Conservation (phyloP, 345 rosid species). For the Linum tenue region DNA sequence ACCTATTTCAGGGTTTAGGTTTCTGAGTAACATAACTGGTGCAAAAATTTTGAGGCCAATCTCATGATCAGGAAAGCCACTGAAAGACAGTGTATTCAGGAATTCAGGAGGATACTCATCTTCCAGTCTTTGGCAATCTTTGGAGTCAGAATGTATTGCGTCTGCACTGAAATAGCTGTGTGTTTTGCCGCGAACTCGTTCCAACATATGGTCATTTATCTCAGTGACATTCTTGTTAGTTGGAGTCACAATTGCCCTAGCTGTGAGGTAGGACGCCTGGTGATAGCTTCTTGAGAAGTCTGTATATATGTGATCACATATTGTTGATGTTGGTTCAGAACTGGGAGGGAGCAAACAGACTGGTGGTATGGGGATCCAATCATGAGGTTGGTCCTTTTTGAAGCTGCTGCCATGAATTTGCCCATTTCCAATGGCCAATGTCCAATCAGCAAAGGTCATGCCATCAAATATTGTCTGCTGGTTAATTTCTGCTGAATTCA, state of each 20-base stretch:
- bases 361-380: background rate
- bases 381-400: background rate
- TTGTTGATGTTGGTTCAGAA: too few relatives aligned
- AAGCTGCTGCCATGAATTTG: background rate
- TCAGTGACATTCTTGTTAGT: background rate
- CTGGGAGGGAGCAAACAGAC: background rate
- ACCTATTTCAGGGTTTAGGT: background rate
- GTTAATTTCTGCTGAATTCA: background rate
- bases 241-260: background rate
- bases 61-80: background rate
- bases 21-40: background rate
- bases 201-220: background rate
- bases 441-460: background rate
- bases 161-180: background rate
- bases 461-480: background rate
- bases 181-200: background rate
- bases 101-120: background rate
- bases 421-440: background rate
- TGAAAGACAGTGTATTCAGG: background rate
- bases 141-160: background rate
- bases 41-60: background rate
- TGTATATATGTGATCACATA: background rate
- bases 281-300: background rate
- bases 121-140: background rate
- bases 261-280: background rate